phyloP scores from a whole-genome alignment of 257 asterid genomes.

The Plantago major region DNA sequence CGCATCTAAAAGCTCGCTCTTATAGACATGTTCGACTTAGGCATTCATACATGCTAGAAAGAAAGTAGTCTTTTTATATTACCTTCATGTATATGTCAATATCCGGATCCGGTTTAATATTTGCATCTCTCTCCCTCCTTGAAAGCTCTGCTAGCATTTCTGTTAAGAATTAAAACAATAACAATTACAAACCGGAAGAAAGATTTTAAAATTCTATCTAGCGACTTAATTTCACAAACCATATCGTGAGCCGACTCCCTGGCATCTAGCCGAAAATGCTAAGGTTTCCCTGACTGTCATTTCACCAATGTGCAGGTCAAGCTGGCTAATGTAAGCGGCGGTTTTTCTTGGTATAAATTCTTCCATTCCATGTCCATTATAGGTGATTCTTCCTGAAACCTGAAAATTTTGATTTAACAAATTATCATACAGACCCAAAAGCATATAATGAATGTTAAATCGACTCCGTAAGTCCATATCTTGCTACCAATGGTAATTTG shows the following conservation, averaged over 20 bases:
- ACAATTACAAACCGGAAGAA: background rate
- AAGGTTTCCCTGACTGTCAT: slow-evolving; percentile 78
- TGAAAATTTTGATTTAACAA: background rate
- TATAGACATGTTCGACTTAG: no score
- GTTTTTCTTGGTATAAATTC: slow-evolving; percentile 64
- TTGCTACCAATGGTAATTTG: background rate
- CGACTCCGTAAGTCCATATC: no score
- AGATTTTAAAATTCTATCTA: background rate
- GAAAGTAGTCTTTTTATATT: background rate
- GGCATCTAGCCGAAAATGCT: slow-evolving; percentile 67
- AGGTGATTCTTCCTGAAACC: slow-evolving; percentile 46
- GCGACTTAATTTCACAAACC: slow-evolving; percentile 34
- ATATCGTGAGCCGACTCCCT: slow-evolving; percentile 67
- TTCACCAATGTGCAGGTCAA: slow-evolving; percentile 63
- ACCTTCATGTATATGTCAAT: slow-evolving; percentile 43
- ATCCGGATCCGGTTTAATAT: slow-evolving; percentile 40
- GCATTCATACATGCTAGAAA: background rate
- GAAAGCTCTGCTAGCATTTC: slow-evolving; percentile 41
- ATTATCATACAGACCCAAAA: no score
- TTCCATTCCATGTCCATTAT: slow-evolving; percentile 52
- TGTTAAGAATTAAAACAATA: slow-evolving; percentile 9
- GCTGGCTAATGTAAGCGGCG: slow-evolving; percentile 64
- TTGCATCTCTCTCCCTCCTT: slow-evolving; percentile 40
- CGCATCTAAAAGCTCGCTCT: no score
- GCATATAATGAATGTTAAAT: no score